A percentile compares a stretch with the other conserved stretches of the same genome.
phyloP scores from a whole-genome alignment of 2,329 filamentous ascomycete genomes.

The Penicillium palitans region DNA sequence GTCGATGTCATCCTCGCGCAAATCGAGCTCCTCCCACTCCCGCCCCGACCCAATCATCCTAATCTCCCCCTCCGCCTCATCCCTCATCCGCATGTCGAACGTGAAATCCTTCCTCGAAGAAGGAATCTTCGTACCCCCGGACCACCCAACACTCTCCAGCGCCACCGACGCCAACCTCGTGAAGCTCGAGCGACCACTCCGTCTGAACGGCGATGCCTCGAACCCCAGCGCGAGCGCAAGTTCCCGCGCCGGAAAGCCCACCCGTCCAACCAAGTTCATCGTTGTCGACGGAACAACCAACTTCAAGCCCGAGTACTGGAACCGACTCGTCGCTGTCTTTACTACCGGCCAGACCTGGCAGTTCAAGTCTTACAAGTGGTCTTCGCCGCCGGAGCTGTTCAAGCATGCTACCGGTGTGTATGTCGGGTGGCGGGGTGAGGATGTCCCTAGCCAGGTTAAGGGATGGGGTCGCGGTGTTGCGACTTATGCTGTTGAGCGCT shows the following conservation, averaged over 20 bases:
- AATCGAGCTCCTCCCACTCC: constrained; percentile 41
- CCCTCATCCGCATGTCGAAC: constrained; percentile 91
- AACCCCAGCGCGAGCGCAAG: constrained; percentile 23
- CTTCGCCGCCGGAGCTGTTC: constrained; percentile 83
- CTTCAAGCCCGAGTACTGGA: constrained; percentile 99
- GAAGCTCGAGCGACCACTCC: constrained; percentile 77
- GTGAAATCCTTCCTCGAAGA: constrained; percentile 90
- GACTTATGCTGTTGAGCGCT: constrained; percentile 79
- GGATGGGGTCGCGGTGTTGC: constrained; percentile 84
- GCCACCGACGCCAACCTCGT: constrained; percentile 74
- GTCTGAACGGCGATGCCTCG: constrained; percentile 47
- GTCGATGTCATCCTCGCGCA: constrained; percentile 40
- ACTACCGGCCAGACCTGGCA: constrained; percentile 98
- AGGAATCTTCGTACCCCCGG: constrained; percentile 76
- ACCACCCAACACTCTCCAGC: constrained; percentile 61
- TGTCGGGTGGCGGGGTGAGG: constrained; percentile 87
- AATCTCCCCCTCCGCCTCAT: constrained; percentile 91
- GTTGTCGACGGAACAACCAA: constrained; percentile 89
- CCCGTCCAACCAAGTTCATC: constrained; percentile 83
- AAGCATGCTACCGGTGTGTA: constrained; percentile 83
- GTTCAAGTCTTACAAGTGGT: constrained; percentile 98
- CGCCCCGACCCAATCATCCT: constrained; percentile 86
- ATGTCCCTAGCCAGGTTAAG: constrained; percentile 72
- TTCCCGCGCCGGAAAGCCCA: constrained; percentile 51
- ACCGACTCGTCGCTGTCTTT: constrained; percentile 90